Conservation (phyloP, 2,329 filamentous ascomycete species). For the Fusarium sp. region DNA sequence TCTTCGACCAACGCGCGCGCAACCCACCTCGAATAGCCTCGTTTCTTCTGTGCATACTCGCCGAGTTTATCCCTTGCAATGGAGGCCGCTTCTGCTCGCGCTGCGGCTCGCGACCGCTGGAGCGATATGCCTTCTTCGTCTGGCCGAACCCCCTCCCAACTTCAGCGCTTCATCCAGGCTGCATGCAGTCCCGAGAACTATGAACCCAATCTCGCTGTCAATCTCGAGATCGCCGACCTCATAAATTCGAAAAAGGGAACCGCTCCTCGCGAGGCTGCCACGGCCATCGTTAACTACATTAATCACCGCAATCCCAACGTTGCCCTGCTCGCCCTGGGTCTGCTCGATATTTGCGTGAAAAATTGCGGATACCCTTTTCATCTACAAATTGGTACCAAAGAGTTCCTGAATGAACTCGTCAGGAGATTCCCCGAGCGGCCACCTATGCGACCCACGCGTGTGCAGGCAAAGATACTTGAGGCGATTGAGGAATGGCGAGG, state of each 20-base stretch:
- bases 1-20: slow-evolving; percentile 17
- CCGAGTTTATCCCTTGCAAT: slow-evolving; percentile 58
- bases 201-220: slow-evolving; percentile 95
- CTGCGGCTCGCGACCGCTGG: slow-evolving; percentile 95
- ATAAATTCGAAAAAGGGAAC: slow-evolving; percentile 98
- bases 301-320: slow-evolving; percentile 98
- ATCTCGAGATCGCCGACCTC: slow-evolving; percentile 95
- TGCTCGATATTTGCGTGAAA: slow-evolving; percentile 99
- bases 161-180: slow-evolving; percentile 95
- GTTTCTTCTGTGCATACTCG: background rate
- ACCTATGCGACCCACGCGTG: slow-evolving; percentile 84
- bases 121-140: slow-evolving; percentile 75
- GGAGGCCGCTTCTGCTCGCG: slow-evolving; percentile 96
- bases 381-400: slow-evolving; percentile 97
- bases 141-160: slow-evolving; percentile 82
- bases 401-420: slow-evolving; percentile 98
- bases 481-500: slow-evolving; percentile 98
- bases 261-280: slow-evolving; percentile 92
- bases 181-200: slow-evolving; percentile 98
- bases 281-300: slow-evolving; percentile 92
- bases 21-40: slow-evolving; percentile 13
- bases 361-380: slow-evolving; percentile 99
- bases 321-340: slow-evolving; percentile 86
- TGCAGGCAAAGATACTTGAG: slow-evolving; percentile 93
- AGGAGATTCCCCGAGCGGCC: slow-evolving; percentile 95